Base-by-base conservation (phyloP, 768 basidiomycete genomes). In the Lentinus brumalis region DNA sequence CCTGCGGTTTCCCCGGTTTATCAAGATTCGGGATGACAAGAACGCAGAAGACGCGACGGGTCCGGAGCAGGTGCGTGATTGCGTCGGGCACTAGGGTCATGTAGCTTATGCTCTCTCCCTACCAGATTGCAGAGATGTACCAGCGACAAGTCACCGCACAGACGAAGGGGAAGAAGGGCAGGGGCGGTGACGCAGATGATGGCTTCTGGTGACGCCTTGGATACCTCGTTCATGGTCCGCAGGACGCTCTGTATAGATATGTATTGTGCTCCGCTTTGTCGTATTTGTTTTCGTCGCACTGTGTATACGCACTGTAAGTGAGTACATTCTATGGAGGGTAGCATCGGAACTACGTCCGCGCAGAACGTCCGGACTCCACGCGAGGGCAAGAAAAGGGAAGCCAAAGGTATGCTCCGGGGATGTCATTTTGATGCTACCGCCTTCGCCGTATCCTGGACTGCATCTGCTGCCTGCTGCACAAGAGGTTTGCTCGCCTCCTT, bases 21-120 rank as follows among this genome's bases (percentile, higher is more conserved):
- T 99, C 65, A 86, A 89, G 47, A 77, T 95, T 53, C 84, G 97
- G 64, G 97, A 98, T 63, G 97, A 99, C 75, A 99, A 99, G 75
- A 79, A 80, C 30, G 88, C 88, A 14, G 95, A 98, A 61, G 92
- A 97, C 75, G 93, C 94, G 26, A 98, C 97, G 11, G 86, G 88
- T 4, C 87, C 94, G 6, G 96, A 98, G 70, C 94, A 96, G 83
- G 94, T 92, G 65, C 74, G 79, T 45, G 16, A 12, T 26, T 21
- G 2, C 58, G 35, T 52, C 8, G 31, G 15, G 35, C 18, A 29
- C 45, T 50, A 18, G 40, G 50, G 51, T 67, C 49, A 64, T 30
- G 50, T 30, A 57, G 46, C 64, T 60, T 38, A 63, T 55, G 16
- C 45, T 35, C 35, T 35, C 35, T 54, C 57, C 50, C 56, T 63